Evolutionary conservation across 257 asterid genomes (phyloP).

Genomic region (Fraxinus cuspidata): DNA sequence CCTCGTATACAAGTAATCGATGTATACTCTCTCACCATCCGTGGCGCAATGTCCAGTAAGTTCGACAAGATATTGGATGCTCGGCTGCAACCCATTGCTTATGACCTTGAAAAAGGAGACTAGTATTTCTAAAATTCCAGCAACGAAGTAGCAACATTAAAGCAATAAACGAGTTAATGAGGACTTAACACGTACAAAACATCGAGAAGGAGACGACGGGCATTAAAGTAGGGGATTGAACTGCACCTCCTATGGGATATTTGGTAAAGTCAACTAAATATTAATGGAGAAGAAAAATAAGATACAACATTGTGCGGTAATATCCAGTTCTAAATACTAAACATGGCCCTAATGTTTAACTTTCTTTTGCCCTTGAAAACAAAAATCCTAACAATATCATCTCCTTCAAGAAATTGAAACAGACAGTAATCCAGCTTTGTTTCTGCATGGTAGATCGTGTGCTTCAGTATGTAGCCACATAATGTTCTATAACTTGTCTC

Average conservation of each 20-base stretch:
- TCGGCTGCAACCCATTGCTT: constrained; percentile 85
- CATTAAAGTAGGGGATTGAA: too few relatives aligned
- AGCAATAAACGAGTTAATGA: too few relatives aligned
- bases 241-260: too few relatives aligned
- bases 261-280: too few relatives aligned
- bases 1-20: constrained; percentile 32
- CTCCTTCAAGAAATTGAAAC: not conserved
- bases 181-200: too few relatives aligned
- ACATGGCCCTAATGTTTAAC: not conserved
- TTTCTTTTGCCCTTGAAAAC: not conserved
- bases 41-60: constrained; percentile 79
- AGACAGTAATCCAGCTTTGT: not conserved
- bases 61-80: constrained; percentile 75
- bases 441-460: not conserved
- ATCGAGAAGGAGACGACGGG: too few relatives aligned
- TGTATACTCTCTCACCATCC: constrained; percentile 82
- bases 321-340: too few relatives aligned
- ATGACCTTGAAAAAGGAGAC: constrained; percentile 59
- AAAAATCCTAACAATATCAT: not conserved
- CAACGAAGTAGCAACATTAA: too few relatives aligned
- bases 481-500: not conserved
- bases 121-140: too few relatives aligned
- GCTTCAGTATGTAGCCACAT: not conserved
- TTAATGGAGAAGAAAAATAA: too few relatives aligned
- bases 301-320: not conserved